phyloP scores from a whole-genome alignment of 306 rosid species.

The Malus fusca region DNA sequence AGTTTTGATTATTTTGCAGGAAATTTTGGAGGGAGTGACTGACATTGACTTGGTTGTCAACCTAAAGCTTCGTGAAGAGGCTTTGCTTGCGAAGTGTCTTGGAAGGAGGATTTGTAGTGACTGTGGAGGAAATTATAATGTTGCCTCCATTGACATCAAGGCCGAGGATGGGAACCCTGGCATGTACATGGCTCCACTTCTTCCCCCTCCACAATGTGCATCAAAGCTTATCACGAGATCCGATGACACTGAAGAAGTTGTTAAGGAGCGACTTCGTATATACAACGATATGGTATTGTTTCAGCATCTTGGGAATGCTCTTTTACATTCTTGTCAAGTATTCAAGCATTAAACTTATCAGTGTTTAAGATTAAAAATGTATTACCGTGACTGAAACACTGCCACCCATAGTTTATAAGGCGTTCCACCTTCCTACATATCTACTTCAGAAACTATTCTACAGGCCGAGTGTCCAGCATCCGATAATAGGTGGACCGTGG shows the following conservation, averaged over 20 bases:
- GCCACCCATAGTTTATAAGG: neutral
- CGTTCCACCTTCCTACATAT: neutral
- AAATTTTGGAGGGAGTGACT: constrained; percentile 43
- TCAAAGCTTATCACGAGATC: constrained; percentile 37
- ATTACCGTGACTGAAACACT: neutral
- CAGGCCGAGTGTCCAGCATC: neutral
- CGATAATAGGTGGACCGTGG: neutral
- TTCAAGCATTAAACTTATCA: neutral
- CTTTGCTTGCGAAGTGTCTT: constrained; percentile 41
- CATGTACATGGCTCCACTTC: constrained; percentile 46
- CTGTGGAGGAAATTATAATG: constrained; percentile 41
- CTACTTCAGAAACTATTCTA: neutral
- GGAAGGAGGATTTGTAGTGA: constrained; percentile 44
- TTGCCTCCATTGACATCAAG: constrained; percentile 38
- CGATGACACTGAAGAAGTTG: constrained; percentile 45
- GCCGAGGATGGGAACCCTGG: constrained; percentile 35
- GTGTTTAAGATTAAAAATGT: neutral
- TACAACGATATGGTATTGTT: constrained; percentile 36
- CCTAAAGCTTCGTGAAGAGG: constrained; percentile 46
- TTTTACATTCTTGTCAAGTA: neutral
- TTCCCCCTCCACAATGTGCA: constrained; percentile 40
- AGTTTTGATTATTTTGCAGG: constrained; percentile 20
- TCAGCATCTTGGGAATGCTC: neutral
- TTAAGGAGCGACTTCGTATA: constrained; percentile 33
- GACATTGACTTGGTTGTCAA: constrained; percentile 43